A percentile compares a stretch with the other conserved stretches of the same genome.
Conservation (phyloP, 148 eudicot species). For the Fallopia convolvulus region DNA sequence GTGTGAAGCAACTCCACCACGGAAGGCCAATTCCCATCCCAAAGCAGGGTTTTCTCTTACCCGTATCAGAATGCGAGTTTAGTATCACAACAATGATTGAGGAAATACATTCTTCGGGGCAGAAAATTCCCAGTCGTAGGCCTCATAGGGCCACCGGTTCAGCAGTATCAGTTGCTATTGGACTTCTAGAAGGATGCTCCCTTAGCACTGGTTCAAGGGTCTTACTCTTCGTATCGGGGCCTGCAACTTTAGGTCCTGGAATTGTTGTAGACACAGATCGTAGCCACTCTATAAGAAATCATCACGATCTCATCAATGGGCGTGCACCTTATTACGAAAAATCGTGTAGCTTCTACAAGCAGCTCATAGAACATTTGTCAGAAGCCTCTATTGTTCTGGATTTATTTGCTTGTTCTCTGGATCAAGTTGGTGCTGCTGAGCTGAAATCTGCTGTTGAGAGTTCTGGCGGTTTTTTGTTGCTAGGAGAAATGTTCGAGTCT, state of each 20-base stretch:
- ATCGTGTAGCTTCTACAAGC: constrained; percentile 56
- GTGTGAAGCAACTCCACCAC: constrained; percentile 37
- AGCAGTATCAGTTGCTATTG: constrained; percentile 82
- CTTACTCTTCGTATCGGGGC: constrained; percentile 92
- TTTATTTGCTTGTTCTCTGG: constrained; percentile 94
- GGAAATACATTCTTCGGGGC: constrained; percentile 54
- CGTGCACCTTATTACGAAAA: constrained; percentile 47
- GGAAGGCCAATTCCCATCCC: constrained; percentile 39
- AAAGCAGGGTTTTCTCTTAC: constrained; percentile 65
- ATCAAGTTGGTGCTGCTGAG: constrained; percentile 96
- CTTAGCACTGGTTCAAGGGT: constrained; percentile 66
- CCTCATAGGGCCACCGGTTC: constrained; percentile 76
- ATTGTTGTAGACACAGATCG: constrained; percentile 60
- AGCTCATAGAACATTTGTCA: constrained; percentile 50
- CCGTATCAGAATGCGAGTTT: constrained; percentile 88
- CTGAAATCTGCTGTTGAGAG: constrained; percentile 64
- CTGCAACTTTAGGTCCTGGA: constrained; percentile 94
- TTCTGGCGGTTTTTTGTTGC: constrained; percentile 89
- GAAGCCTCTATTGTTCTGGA: constrained; percentile 75
- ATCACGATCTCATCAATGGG: constrained; percentile 61
- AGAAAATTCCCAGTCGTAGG: constrained; percentile 44
- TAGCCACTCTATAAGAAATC: constrained; percentile 69
- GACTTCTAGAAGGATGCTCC: constrained; percentile 75
- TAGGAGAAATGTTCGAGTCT: constrained; percentile 75
- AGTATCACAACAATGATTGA: constrained; percentile 64